Conservation (phyloP, 2,329 filamentous ascomycete genomes). For the Diaporthe sp. region DNA sequence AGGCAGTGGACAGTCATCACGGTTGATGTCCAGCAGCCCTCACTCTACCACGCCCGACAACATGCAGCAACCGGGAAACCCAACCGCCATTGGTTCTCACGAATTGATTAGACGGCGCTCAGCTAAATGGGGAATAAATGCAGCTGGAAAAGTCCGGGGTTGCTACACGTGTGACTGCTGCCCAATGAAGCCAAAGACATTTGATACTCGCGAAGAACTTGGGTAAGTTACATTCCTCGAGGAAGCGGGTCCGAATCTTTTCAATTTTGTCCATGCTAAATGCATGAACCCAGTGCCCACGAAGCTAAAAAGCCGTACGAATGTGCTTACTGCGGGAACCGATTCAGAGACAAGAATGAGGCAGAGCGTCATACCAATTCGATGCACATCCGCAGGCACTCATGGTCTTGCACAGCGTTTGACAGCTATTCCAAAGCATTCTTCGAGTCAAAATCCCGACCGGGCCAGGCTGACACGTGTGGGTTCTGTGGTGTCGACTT, state of each 20-base stretch:
- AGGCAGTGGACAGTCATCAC: background rate
- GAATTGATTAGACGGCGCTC: background rate
- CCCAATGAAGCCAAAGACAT: constrained; percentile 96
- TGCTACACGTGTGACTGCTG: constrained; percentile 89
- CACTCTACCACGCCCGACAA: background rate
- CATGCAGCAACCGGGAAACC: background rate
- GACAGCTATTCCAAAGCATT: constrained; percentile 85
- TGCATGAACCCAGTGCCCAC: background rate
- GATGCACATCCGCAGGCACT: constrained; percentile 89
- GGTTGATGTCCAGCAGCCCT: background rate
- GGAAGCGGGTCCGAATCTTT: no score
- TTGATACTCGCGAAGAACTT: constrained; percentile 86
- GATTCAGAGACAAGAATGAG: constrained; percentile 99
- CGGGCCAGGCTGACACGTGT: constrained; percentile 82
- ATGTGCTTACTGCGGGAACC: constrained; percentile 91
- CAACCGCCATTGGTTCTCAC: background rate
- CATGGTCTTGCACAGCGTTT: constrained; percentile 95
- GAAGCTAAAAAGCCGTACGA: constrained; percentile 93
- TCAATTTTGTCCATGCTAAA: background rate
- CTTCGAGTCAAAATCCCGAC: constrained; percentile 80
- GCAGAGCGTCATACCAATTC: constrained; percentile 97
- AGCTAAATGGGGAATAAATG: constrained; percentile 44
- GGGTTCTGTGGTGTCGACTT: constrained; percentile 98
- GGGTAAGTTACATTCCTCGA: constrained; percentile 69
- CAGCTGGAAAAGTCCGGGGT: constrained; percentile 63